Percentiles rank a stretch among this genome's conserved stretches.
Conservation (phyloP, 805 yeast species). For the Saturnispora halmiae region DNA sequence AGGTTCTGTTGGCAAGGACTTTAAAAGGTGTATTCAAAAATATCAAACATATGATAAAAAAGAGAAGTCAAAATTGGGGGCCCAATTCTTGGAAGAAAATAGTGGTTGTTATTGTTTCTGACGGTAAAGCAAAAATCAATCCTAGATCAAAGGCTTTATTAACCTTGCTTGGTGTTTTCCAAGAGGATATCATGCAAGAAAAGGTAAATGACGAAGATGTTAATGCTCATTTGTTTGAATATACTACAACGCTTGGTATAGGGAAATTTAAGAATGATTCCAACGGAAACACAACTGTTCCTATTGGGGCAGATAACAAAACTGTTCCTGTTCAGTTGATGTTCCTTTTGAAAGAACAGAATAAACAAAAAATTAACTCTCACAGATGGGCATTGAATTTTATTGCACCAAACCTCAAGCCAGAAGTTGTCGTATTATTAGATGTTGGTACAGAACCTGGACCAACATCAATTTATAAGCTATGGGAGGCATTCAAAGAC, state of each 20-base stretch:
- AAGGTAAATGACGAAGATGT: constrained; percentile 75
- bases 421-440: constrained; percentile 70
- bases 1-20: constrained; percentile 70
- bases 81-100: constrained; percentile 89
- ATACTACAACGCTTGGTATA: constrained; percentile 83
- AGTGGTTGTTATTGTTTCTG: constrained; percentile 80
- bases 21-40: constrained; percentile 86
- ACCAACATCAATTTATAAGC: constrained; percentile 73
- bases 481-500: constrained; percentile 78
- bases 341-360: constrained; percentile 82
- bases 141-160: constrained; percentile 69
- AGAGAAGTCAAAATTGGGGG: constrained; percentile 61
- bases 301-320: constrained; percentile 46
- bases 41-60: constrained; percentile 60
- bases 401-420: constrained; percentile 71
- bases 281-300: constrained; percentile 46
- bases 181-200: constrained; percentile 90
- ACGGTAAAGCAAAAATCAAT: constrained; percentile 79
- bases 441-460: constrained; percentile 96
- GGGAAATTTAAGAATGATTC: constrained; percentile 33
- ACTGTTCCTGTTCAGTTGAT: constrained; percentile 77
- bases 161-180: constrained; percentile 81
- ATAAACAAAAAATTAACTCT: constrained; percentile 83
- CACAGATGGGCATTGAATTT: constrained; percentile 96
- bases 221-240: constrained; percentile 84